Conservation (phyloP, 371 early-diverging fungal species). For the Mortierella sp. region DNA sequence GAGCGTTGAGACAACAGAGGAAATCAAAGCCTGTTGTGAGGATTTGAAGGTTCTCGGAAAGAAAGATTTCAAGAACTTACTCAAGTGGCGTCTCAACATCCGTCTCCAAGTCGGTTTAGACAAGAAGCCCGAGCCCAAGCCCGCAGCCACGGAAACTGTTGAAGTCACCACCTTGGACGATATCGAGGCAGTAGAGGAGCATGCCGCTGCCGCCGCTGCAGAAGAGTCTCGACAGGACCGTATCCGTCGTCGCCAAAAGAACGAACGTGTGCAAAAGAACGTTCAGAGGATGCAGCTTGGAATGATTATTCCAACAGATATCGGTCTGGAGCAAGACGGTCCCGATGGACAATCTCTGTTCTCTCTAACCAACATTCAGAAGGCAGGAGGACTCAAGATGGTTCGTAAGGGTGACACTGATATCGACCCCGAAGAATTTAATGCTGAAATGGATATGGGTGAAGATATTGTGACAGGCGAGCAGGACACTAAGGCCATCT, state of each 20-base stretch:
- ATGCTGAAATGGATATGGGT: slow-evolving; percentile 57
- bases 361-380: slow-evolving; percentile 67
- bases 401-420: slow-evolving; percentile 71
- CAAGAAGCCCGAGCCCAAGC: slow-evolving; percentile 54
- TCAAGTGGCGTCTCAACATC: slow-evolving; percentile 89
- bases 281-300: slow-evolving; percentile 90
- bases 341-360: slow-evolving; percentile 73
- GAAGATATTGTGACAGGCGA: slow-evolving; percentile 54
- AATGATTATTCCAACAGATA: slow-evolving; percentile 92
- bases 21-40: slow-evolving; percentile 80
- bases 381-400: slow-evolving; percentile 62
- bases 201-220: slow-evolving; percentile 60
- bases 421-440: slow-evolving; percentile 57
- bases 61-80: slow-evolving; percentile 89
- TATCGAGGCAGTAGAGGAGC: slow-evolving; percentile 63
- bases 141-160: slow-evolving; percentile 40
- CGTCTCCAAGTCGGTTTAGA: slow-evolving; percentile 70
- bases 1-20: slow-evolving; percentile 81
- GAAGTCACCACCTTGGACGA: slow-evolving; percentile 42
- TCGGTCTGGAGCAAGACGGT: slow-evolving; percentile 83
- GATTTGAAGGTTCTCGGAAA: slow-evolving; percentile 96
- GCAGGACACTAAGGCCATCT: slow-evolving; percentile 51
- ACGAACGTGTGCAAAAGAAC: slow-evolving; percentile 86
- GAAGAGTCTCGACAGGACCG: slow-evolving; percentile 62
- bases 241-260: slow-evolving; percentile 59